Percentiles rank a stretch among this genome's conserved stretches.
Conservation (phyloP, 192 early-diverging fungal species). For the Paraglomus brasilianum region DNA sequence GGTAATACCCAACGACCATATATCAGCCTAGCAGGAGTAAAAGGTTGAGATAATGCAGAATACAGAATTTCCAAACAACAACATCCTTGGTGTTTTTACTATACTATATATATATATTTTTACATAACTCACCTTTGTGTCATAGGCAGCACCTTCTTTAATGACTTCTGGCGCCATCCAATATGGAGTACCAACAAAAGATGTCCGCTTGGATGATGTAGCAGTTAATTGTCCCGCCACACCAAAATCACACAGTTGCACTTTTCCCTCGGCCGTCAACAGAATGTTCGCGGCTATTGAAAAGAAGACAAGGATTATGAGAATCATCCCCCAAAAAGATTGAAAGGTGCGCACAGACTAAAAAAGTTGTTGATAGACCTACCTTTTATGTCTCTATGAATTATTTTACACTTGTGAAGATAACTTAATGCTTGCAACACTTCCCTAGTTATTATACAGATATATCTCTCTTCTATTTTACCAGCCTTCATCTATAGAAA, state of each 20-base stretch:
- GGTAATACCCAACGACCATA: constrained; percentile 99
- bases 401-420: constrained; percentile 91
- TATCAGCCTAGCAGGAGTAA: constrained; percentile 72
- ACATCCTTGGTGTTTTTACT: not conserved
- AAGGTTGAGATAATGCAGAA: not conserved
- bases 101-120: not conserved
- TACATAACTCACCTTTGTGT: constrained; percentile 65
- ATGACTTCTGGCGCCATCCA: constrained; percentile 92
- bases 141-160: constrained; percentile 79
- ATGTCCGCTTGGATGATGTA: constrained; percentile 73
- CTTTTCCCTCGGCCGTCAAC: constrained; percentile 82
- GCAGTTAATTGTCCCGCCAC: constrained; percentile 83
- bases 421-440: constrained; percentile 87
- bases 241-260: constrained; percentile 97
- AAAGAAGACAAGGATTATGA: not conserved
- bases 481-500: constrained; percentile 69
- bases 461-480: constrained; percentile 84
- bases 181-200: constrained; percentile 93
- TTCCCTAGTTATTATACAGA: constrained; percentile 85
- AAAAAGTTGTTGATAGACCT: not conserved
- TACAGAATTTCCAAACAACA: constrained; percentile 32
- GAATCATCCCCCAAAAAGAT: too few relatives aligned
- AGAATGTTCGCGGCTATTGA: constrained; percentile 85
- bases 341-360: not conserved
- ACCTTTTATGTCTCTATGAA: constrained; percentile 99